These are phyloP conservation scores for Trichophyton rubrum DNA, from an alignment of 2,329 filamentous ascomycete genomes.

Conservation along the genomic window DNA sequence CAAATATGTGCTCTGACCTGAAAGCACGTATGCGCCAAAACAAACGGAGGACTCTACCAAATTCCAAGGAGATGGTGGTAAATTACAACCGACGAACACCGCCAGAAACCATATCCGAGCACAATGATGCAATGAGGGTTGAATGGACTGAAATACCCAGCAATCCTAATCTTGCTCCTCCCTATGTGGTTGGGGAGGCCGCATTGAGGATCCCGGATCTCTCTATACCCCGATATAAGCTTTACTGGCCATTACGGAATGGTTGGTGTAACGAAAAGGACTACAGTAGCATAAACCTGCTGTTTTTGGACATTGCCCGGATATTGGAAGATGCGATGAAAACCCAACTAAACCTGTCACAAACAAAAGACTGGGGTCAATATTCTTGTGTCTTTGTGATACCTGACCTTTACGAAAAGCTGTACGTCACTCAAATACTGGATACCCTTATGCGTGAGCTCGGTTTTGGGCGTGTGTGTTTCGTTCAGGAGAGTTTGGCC, in stretches of 20 bases:
- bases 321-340: conserved; percentile 78
- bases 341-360: conserved; percentile 65
- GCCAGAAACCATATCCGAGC: conserved; percentile 77
- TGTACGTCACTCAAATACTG: conserved; percentile 72
- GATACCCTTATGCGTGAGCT: conserved; percentile 81
- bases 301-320: conserved; percentile 77
- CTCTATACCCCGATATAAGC: conserved; percentile 76
- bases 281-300: conserved; percentile 64
- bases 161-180: conserved; percentile 48
- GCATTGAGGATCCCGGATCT: conserved; percentile 80
- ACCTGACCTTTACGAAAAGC: conserved; percentile 90
- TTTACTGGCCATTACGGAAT: conserved; percentile 81
- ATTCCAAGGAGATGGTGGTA: conserved; percentile 87
- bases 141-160: conserved; percentile 81
- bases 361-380: conserved; percentile 69
- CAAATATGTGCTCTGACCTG: conserved; percentile 71
- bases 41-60: conserved; percentile 90
- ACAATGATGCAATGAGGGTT: conserved; percentile 86
- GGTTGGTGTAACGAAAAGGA: conserved; percentile 86
- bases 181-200: conserved; percentile 68
- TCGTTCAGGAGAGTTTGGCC: conserved; percentile 91
- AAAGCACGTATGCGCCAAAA: conserved; percentile 84
- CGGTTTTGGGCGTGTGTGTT: conserved; percentile 76
- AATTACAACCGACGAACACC: conserved; percentile 83
- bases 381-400: conserved; percentile 97